Conservation (phyloP, 805 yeast genomes). For the Saccharomycopsis guyanensis region DNA sequence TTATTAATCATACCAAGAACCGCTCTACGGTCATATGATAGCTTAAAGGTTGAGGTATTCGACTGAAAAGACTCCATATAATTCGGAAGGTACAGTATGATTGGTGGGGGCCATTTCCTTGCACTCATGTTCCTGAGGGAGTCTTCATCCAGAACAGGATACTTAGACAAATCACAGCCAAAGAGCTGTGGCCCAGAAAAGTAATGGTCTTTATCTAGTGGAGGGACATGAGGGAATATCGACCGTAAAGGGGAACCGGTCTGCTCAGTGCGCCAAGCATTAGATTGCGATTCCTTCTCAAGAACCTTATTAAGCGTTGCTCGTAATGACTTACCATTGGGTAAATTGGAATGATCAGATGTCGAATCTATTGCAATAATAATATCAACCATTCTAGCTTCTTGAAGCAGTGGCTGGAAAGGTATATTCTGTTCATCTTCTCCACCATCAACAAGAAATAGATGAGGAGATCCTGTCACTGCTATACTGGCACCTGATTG, state of each 20-base stretch:
- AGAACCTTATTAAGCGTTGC: slow-evolving; percentile 47
- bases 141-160: slow-evolving; percentile 5
- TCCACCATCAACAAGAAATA: slow-evolving; percentile 70
- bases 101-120: slow-evolving; percentile 59
- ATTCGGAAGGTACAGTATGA: slow-evolving; percentile 70
- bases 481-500: slow-evolving; percentile 24
- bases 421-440: slow-evolving; percentile 73
- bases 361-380: slow-evolving; percentile 56
- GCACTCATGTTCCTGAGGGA: too few species aligned
- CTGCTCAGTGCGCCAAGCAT: too few species aligned
- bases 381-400: slow-evolving; percentile 53
- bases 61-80: slow-evolving; percentile 54
- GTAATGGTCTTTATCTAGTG: too few species aligned
- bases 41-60: slow-evolving; percentile 63
- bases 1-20: slow-evolving; percentile 54
- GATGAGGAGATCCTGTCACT: slow-evolving; percentile 27
- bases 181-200: slow-evolving; percentile 69
- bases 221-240: too few species aligned
- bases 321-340: slow-evolving; percentile 49
- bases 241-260: too few species aligned
- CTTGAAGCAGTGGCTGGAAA: slow-evolving; percentile 53
- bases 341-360: slow-evolving; percentile 45
- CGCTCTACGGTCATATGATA: slow-evolving; percentile 52
- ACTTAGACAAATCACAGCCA: slow-evolving; percentile 53
- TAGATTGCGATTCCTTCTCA: slow-evolving; percentile 36